These are phyloP conservation scores for Russula foetens DNA, from an alignment of 768 basidiomycete genomes.

Conservation along the genomic window DNA sequence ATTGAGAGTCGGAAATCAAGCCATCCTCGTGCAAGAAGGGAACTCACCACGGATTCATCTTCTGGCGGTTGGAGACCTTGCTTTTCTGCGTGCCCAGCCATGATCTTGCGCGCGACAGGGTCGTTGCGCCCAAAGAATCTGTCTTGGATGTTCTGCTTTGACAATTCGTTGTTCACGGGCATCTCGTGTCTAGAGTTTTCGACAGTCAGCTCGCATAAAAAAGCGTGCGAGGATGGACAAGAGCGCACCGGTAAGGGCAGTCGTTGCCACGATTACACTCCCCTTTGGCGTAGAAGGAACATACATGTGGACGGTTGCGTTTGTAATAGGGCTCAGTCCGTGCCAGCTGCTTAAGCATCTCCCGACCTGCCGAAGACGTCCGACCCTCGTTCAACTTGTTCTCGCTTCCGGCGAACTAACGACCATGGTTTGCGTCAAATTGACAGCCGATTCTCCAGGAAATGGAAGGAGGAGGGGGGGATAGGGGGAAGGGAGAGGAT, in stretches of 20 bases:
- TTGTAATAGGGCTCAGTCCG: constrained; percentile 97
- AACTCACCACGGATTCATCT: constrained; percentile 73
- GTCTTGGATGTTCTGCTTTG: constrained; percentile 92
- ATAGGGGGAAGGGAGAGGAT: too few species aligned
- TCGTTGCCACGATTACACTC: constrained; percentile 87
- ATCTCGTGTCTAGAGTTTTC: constrained; percentile 67
- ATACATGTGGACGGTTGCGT: constrained; percentile 88
- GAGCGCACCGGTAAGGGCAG: constrained; percentile 74
- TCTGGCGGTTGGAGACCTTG: constrained; percentile 88
- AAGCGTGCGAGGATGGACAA: background rate
- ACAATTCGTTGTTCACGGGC: constrained; percentile 71
- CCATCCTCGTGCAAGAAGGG: background rate
- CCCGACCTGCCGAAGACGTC: constrained; percentile 77
- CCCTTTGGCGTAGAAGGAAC: constrained; percentile 94
- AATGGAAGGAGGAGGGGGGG: background rate
- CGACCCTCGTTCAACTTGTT: constrained; percentile 53
- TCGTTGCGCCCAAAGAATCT: constrained; percentile 90
- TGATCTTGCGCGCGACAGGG: constrained; percentile 88
- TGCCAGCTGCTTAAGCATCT: constrained; percentile 93
- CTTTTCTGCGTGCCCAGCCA: constrained; percentile 67
- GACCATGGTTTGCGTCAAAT: too few species aligned
- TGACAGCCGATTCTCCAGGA: too few species aligned
- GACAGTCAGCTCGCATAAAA: background rate
- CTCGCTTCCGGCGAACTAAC: constrained; percentile 62
- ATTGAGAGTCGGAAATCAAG: background rate